Evolutionary conservation across 2,329 filamentous ascomycete genomes (phyloP).

Genomic region (Ambrosiella cleistominuta): DNA sequence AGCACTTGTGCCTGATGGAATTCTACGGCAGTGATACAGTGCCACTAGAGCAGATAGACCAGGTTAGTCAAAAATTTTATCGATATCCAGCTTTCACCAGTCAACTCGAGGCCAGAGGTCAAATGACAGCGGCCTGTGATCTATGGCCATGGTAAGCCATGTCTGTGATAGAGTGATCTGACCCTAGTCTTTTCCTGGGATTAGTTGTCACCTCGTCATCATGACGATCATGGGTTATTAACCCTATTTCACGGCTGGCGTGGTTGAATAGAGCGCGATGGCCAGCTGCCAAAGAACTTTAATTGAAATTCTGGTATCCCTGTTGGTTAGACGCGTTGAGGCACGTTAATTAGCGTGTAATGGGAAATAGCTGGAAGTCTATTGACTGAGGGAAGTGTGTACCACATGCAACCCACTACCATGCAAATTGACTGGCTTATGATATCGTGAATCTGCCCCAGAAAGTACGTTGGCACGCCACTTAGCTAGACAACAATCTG

Average conservation of each 20-base stretch:
- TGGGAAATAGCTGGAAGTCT: slow-evolving; percentile 2
- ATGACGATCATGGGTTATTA: background rate
- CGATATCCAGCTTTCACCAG: too few species aligned
- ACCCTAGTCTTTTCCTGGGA: background rate
- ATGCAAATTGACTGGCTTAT: background rate
- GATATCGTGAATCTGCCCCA: background rate
- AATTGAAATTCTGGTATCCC: background rate
- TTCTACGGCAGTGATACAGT: too few species aligned
- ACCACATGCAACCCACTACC: background rate
- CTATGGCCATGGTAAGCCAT: background rate
- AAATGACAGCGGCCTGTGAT: background rate
- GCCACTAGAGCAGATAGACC: too few species aligned
- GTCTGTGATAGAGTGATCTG: background rate
- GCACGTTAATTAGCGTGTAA: background rate
- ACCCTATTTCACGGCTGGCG: background rate
- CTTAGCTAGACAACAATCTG: too few species aligned
- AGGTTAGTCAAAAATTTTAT: too few species aligned
- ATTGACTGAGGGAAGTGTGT: background rate
- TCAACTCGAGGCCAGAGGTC: background rate
- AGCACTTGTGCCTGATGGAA: too few species aligned
- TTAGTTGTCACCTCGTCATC: background rate
- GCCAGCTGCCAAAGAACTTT: background rate
- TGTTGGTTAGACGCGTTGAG: background rate
- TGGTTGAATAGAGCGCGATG: background rate
- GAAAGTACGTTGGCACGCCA: too few species aligned